A percentile compares a stretch with the other conserved stretches of the same genome.
phyloP scores from a whole-genome alignment of 1,284 basidiomycete species.

The Flammula alnicola region DNA sequence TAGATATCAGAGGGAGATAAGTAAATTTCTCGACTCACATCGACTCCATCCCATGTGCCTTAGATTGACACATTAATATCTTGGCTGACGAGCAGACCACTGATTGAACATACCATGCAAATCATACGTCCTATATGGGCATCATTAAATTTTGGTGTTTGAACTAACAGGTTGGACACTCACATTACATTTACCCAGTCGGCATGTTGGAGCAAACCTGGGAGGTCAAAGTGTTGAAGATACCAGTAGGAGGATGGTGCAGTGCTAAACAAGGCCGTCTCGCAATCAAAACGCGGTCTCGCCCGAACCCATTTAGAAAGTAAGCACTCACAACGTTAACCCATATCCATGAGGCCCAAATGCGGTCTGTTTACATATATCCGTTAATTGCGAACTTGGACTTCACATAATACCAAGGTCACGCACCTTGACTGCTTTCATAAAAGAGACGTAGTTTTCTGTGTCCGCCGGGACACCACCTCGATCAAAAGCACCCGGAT shows the following conservation, averaged over 20 bases:
- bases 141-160: background rate
- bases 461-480: conserved; percentile 13
- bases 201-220: conserved; percentile 11
- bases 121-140: conserved; percentile 7
- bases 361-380: background rate
- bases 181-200: conserved; percentile 31
- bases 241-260: conserved; percentile 29
- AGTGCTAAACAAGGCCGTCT: too few relatives aligned
- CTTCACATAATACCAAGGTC: too few relatives aligned
- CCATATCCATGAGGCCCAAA: conserved; percentile 15
- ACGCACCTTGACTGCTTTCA: conserved; percentile 11
- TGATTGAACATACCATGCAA: conserved; percentile 9
- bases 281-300: background rate
- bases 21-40: background rate
- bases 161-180: background rate
- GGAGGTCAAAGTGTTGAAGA: conserved; percentile 24
- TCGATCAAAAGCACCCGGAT: conserved; percentile 18
- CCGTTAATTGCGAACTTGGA: background rate
- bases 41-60: conserved; percentile 13
- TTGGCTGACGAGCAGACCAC: too few relatives aligned
- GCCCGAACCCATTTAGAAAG: background rate
- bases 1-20: background rate
- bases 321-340: conserved; percentile 20
- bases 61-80: background rate
- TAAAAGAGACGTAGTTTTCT: conserved; percentile 17